These are phyloP conservation scores for Chaetomium globosum DNA, from an alignment of 2,329 filamentous ascomycete species.

Conservation along the genomic window DNA sequence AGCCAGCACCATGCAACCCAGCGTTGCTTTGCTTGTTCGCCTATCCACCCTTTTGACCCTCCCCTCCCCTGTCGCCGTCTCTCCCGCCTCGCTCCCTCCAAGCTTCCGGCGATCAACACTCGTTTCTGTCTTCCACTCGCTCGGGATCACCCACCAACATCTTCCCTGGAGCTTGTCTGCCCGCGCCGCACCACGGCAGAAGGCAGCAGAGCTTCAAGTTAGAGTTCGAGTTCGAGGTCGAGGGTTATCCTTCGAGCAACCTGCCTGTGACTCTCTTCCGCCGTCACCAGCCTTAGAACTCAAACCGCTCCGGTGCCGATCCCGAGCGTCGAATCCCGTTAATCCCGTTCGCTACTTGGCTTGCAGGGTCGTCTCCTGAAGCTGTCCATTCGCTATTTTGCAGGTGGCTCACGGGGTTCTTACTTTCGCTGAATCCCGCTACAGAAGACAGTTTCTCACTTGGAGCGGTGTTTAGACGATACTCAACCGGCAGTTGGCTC, in stretches of 20 bases:
- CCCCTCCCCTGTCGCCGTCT: conserved; percentile 27
- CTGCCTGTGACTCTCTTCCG: neutral
- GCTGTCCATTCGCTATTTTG: conserved; percentile 32
- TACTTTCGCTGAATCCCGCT: conserved; percentile 8
- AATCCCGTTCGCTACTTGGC: conserved; percentile 23
- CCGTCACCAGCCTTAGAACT: neutral
- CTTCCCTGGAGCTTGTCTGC: conserved; percentile 13
- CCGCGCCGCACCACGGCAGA: conserved; percentile 9
- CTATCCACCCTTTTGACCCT: conserved; percentile 29
- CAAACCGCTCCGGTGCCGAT: neutral
- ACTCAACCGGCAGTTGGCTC: neutral
- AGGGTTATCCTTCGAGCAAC: neutral
- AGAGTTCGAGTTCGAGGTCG: neutral
- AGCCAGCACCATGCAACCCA: conserved; percentile 20
- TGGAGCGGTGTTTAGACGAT: neutral
- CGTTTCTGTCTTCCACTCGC: conserved; percentile 21
- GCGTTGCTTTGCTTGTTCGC: conserved; percentile 10
- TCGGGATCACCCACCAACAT: conserved; percentile 18
- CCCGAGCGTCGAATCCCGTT: conserved; percentile 12
- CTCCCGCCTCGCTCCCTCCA: conserved; percentile 14
- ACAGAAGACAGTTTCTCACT: neutral
- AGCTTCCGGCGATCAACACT: conserved; percentile 24
- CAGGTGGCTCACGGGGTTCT: conserved; percentile 4
- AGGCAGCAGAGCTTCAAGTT: conserved; percentile 9
- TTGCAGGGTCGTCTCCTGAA: conserved; percentile 23